Percentiles rank a stretch among this genome's conserved stretches.
phyloP scores from a whole-genome alignment of 2,329 filamentous ascomycete genomes.

The Talaromyces piceae region DNA sequence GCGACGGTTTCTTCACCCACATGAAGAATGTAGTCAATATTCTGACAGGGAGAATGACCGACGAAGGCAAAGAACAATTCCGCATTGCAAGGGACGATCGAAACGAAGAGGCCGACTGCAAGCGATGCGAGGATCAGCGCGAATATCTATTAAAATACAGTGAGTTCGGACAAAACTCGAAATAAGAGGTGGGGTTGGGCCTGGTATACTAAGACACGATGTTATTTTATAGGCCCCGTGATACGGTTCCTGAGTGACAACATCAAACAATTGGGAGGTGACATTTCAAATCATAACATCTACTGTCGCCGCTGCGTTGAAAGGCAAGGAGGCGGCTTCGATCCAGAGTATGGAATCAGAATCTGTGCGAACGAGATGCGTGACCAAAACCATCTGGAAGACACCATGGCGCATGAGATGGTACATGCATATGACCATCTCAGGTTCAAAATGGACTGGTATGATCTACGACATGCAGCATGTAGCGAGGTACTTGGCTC shows the following conservation, averaged over 20 bases:
- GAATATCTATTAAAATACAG: slow-evolving; percentile 78
- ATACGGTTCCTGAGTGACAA: slow-evolving; percentile 82
- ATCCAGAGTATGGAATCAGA: slow-evolving; percentile 76
- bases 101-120: slow-evolving; percentile 71
- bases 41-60: slow-evolving; percentile 64
- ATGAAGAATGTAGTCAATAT: slow-evolving; percentile 86
- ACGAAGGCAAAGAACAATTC: slow-evolving; percentile 65
- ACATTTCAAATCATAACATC: slow-evolving; percentile 67
- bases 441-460: slow-evolving; percentile 81
- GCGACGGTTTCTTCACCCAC: slow-evolving; percentile 39
- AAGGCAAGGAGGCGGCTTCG: slow-evolving; percentile 74
- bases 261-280: slow-evolving; percentile 69
- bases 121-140: slow-evolving; percentile 70
- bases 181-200: neutral
- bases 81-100: slow-evolving; percentile 66
- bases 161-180: slow-evolving; percentile 17
- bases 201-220: slow-evolving; percentile 2
- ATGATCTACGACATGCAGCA: slow-evolving; percentile 77
- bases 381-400: slow-evolving; percentile 74
- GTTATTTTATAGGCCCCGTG: slow-evolving; percentile 51
- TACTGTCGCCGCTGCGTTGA: slow-evolving; percentile 71
- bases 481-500: slow-evolving; percentile 69
- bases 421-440: slow-evolving; percentile 94
- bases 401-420: slow-evolving; percentile 95
- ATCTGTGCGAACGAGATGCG: slow-evolving; percentile 88